phyloP scores from a whole-genome alignment of 257 asterid species.

The Gentiana straminea region DNA sequence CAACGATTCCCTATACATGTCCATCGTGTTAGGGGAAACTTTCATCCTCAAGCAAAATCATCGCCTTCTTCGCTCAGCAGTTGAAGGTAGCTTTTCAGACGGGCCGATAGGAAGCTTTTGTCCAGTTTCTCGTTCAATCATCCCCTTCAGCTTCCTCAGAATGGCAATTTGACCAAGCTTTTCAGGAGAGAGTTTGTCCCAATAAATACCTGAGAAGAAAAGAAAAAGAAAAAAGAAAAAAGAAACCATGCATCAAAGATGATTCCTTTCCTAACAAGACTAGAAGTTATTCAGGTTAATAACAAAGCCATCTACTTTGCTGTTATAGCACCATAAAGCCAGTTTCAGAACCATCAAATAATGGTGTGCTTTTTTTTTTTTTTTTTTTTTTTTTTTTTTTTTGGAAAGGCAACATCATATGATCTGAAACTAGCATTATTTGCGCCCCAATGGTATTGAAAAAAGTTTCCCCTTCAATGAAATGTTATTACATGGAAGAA shows the following conservation, averaged over 20 bases:
- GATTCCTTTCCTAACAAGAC: background rate
- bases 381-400: no score
- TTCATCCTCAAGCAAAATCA: background rate
- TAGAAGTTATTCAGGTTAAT: background rate
- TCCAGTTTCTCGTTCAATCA: conserved; percentile 64
- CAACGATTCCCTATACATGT: no score
- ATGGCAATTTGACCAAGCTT: conserved; percentile 74
- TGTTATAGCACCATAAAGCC: no score
- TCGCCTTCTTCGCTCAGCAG: conserved; percentile 38
- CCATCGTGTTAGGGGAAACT: no score
- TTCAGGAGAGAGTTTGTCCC: conserved; percentile 91
- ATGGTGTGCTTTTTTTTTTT: no score
- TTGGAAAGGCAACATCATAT: no score
- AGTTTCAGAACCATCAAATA: no score
- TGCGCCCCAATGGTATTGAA: no score
- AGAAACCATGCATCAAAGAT: background rate
- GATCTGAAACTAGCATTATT: no score
- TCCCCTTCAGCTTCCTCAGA: conserved; percentile 66
- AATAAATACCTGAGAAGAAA: conserved; percentile 52
- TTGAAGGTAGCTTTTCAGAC: conserved; percentile 80
- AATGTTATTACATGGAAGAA: background rate
- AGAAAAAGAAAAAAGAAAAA: background rate
- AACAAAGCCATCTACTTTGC: background rate
- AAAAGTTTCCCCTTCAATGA: no score
- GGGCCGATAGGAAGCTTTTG: conserved; percentile 71